phyloP scores from a whole-genome alignment of 768 basidiomycete genomes.

The Xanthoconium purpureum region DNA sequence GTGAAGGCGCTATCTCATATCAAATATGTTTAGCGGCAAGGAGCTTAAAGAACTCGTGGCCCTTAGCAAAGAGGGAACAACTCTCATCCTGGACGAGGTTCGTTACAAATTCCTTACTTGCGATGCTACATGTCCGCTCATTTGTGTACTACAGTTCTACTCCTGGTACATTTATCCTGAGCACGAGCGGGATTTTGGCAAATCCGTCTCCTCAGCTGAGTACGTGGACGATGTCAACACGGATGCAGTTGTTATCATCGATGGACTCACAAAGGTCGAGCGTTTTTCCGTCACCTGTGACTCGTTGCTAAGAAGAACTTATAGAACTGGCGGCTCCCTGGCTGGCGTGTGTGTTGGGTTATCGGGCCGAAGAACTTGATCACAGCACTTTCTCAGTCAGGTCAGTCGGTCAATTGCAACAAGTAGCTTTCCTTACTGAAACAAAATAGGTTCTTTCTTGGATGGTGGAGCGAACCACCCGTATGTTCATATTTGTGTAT shows the following conservation, averaged over 20 bases:
- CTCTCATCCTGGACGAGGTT: slow-evolving; percentile 83
- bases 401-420: slow-evolving; percentile 29
- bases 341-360: slow-evolving; percentile 95
- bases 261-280: slow-evolving; percentile 85
- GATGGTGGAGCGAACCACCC: slow-evolving; percentile 95
- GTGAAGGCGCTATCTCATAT: slow-evolving; percentile 5
- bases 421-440: background rate
- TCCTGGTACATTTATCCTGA: slow-evolving; percentile 95
- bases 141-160: slow-evolving; percentile 64
- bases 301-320: slow-evolving; percentile 11
- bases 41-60: slow-evolving; percentile 79
- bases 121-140: background rate
- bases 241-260: slow-evolving; percentile 82
- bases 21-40: slow-evolving; percentile 51
- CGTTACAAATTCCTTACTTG: slow-evolving; percentile 3
- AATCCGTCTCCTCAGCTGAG: slow-evolving; percentile 76
- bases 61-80: slow-evolving; percentile 73
- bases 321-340: slow-evolving; percentile 92
- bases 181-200: slow-evolving; percentile 65
- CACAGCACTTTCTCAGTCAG: slow-evolving; percentile 88
- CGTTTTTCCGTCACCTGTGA: background rate
- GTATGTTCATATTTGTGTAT: slow-evolving; percentile 40
- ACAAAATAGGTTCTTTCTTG: slow-evolving; percentile 67
- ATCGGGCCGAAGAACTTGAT: slow-evolving; percentile 86
- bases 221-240: slow-evolving; percentile 86